Percentiles rank a stretch among this genome's conserved stretches.
phyloP scores from a whole-genome alignment of 2,329 filamentous ascomycete species.

The Stachybotrys chlorohalonatus region DNA sequence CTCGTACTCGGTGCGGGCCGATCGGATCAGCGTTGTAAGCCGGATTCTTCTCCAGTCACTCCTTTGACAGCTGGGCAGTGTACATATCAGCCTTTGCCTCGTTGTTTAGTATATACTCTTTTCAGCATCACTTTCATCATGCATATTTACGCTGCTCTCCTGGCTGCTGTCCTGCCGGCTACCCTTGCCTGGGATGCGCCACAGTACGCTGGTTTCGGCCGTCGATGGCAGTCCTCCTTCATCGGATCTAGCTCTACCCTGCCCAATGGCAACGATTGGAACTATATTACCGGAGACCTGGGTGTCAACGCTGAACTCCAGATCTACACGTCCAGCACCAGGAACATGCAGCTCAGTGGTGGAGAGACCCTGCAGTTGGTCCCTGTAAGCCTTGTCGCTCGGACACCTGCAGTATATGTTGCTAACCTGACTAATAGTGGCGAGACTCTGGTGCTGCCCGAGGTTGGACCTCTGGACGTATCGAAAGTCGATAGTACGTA shows the following conservation, averaged over 20 bases:
- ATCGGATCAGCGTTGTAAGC: background rate
- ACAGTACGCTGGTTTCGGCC: slow-evolving; percentile 23
- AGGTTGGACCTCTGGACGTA: slow-evolving; percentile 42
- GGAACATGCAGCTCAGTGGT: slow-evolving; percentile 42
- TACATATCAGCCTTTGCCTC: background rate
- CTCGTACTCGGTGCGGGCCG: background rate
- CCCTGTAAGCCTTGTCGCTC: slow-evolving; percentile 23
- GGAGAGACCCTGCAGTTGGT: slow-evolving; percentile 40
- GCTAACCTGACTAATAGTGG: background rate
- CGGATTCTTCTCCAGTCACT: background rate
- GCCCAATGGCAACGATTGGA: slow-evolving; percentile 28
- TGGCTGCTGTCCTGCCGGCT: background rate
- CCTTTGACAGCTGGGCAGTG: background rate
- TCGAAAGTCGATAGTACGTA: slow-evolving; percentile 31
- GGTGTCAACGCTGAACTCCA: slow-evolving; percentile 41
- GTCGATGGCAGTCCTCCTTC: slow-evolving; percentile 34
- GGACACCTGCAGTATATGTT: background rate
- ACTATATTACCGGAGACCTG: slow-evolving; percentile 27
- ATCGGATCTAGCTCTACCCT: slow-evolving; percentile 21
- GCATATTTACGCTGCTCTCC: background rate
- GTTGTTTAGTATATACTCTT: background rate
- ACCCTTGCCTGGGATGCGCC: slow-evolving; percentile 28
- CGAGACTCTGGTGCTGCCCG: slow-evolving; percentile 17
- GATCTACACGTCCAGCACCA: slow-evolving; percentile 33
- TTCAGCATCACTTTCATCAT: background rate